phyloP scores from a whole-genome alignment of 2,329 filamentous ascomycete genomes.

The Neonectria ditissima region DNA sequence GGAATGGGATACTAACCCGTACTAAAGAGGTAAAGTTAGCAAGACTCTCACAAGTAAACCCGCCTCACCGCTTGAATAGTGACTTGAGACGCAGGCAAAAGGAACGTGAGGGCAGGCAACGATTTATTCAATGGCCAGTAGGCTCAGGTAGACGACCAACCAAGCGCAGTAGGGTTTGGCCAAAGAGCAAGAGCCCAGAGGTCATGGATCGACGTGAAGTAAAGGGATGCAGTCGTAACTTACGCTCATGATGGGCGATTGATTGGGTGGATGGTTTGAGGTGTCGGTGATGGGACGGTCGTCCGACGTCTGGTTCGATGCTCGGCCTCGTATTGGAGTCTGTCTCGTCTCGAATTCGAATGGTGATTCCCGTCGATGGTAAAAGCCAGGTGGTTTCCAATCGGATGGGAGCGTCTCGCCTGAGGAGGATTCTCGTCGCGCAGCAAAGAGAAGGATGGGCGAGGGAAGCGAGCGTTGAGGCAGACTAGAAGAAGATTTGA shows the following conservation, averaged over 20 bases:
- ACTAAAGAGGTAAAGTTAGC: conserved; percentile 56
- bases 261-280: conserved; percentile 32
- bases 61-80: not conserved
- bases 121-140: not conserved
- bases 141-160: not conserved
- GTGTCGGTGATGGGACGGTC: conserved; percentile 15
- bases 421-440: conserved; percentile 40
- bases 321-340: conserved; percentile 14
- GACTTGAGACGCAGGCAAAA: not conserved
- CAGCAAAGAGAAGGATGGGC: conserved; percentile 41
- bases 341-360: conserved; percentile 25
- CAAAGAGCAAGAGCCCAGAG: conserved; percentile 8
- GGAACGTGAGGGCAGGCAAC: not conserved
- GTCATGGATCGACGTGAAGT: conserved; percentile 31
- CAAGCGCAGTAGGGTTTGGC: not conserved
- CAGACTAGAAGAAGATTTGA: conserved; percentile 20
- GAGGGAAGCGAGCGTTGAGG: conserved; percentile 24
- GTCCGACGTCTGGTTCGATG: conserved; percentile 7
- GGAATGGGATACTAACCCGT: conserved; percentile 61
- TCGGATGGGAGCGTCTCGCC: conserved; percentile 25
- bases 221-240: conserved; percentile 40
- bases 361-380: conserved; percentile 14
- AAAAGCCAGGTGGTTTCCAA: conserved; percentile 16
- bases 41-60: conserved; percentile 22
- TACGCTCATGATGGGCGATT: conserved; percentile 47